Evolutionary conservation across 1,284 basidiomycete species (phyloP).

Genomic region (Kalmanozyma brasiliensis): DNA sequence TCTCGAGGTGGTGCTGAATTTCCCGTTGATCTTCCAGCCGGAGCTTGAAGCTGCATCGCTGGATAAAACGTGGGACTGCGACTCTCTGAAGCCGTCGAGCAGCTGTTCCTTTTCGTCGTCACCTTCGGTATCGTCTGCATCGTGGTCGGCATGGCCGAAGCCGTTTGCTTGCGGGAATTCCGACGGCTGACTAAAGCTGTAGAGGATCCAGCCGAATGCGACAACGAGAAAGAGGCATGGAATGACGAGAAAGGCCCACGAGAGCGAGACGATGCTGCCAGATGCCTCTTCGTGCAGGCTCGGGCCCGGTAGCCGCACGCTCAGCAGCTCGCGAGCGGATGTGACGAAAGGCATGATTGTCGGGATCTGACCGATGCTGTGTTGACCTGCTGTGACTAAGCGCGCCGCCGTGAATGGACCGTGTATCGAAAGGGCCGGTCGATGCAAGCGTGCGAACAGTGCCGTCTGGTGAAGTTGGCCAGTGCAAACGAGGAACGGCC

Average conservation of each 20-base stretch:
- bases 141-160: slow-evolving; percentile 10
- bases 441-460: too few species aligned
- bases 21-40: slow-evolving; percentile 42
- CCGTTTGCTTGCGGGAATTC: slow-evolving; percentile 30
- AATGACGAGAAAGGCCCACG: slow-evolving; percentile 35
- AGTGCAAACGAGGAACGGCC: too few species aligned
- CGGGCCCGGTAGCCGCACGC: slow-evolving; percentile 4
- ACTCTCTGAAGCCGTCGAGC: slow-evolving; percentile 36
- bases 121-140: slow-evolving; percentile 8
- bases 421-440: too few species aligned
- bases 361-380: too few species aligned
- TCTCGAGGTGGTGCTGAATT: slow-evolving; percentile 40
- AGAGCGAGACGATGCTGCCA: slow-evolving; percentile 32
- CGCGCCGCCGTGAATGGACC: too few species aligned
- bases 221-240: slow-evolving; percentile 40
- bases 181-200: slow-evolving; percentile 33
- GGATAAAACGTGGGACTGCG: slow-evolving; percentile 23
- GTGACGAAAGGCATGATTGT: slow-evolving; percentile 15
- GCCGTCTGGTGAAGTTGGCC: too few species aligned
- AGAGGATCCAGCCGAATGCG: slow-evolving; percentile 38
- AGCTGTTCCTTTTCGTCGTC: slow-evolving; percentile 42
- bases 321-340: slow-evolving; percentile 5
- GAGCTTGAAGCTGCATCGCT: slow-evolving; percentile 8
- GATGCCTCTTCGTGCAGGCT: slow-evolving; percentile 31
- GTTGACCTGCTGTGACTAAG: too few species aligned